Evolutionary conservation across 2,329 filamentous ascomycete genomes (phyloP), one percentile per base, ranked within the genome.

Genomic region (Exophiala mesophila): DNA sequence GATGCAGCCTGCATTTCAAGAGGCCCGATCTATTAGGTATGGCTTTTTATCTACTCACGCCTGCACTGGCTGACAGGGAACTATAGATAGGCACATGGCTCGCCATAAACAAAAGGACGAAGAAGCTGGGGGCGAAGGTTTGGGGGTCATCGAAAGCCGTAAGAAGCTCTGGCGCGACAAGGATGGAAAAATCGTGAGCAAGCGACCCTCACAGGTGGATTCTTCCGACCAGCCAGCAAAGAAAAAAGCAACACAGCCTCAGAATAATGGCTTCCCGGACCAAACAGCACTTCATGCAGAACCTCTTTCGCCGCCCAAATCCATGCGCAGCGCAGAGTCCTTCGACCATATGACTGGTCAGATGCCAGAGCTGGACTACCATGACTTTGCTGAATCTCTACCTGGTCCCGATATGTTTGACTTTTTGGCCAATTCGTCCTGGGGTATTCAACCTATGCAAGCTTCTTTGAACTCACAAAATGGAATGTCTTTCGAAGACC

Each of bases 1-100:
- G 78, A 53, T 83, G 79, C 49, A 70, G 71, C 43, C 75, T 76
- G 19, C 75, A 79, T 55, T 82, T 81, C 59, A 76, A 77, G 54
- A 68, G 78, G 32, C 73, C 71, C 18, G 78, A 82, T 58, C 61
- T 82, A 30, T 60, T 79, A 43, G 72, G 76, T 75, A 63, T 61
- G 68, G n/a, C n/a, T n/a, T n/a, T n/a, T n/a, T n/a, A n/a, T n/a
- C n/a, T n/a, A n/a, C n/a, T n/a, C n/a, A n/a, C n/a, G n/a, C n/a
- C n/a, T n/a, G n/a, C n/a, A n/a, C n/a, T n/a, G n/a, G n/a, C n/a
- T n/a, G n/a, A n/a, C n/a, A n/a, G n/a, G n/a, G n/a, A n/a, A 36
- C 44, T 56, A 12, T 44, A 80, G 77, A 73, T 29, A 68, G 78
- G 51, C 78, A 83, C 57, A 73, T 80, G 65, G 57, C 59, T 36